phyloP scores from a whole-genome alignment of 257 asterid species.

The Solanum dulcamara region DNA sequence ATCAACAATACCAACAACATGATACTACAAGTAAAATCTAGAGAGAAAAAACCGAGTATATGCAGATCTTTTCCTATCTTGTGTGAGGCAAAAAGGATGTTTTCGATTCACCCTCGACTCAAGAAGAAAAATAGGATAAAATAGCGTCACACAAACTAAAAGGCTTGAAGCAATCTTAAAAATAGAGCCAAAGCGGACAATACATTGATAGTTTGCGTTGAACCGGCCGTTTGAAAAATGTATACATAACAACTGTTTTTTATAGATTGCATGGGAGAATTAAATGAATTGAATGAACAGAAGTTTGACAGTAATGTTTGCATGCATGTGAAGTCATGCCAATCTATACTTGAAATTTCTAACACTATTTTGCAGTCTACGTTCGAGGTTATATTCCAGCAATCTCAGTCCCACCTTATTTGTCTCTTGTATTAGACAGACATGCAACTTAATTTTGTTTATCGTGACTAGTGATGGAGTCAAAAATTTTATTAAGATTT shows the following conservation, averaged over 20 bases:
- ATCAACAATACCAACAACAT: too few species aligned
- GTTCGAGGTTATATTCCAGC: neutral
- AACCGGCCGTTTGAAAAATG: neutral
- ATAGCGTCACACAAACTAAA: too few species aligned
- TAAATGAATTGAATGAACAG: slow-evolving; percentile 15
- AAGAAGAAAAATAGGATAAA: too few species aligned
- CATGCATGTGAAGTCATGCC: slow-evolving; percentile 32
- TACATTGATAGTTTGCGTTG: neutral
- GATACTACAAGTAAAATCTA: neutral
- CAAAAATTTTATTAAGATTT: neutral
- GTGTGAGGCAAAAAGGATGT: neutral
- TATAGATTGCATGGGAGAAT: neutral
- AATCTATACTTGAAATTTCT: slow-evolving; percentile 13
- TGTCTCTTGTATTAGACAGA: neutral
- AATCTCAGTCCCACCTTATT: neutral
- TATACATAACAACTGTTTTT: neutral
- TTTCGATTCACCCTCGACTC: too few species aligned
- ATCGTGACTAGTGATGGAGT: too few species aligned
- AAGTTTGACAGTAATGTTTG: slow-evolving; percentile 2
- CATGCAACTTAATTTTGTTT: neutral
- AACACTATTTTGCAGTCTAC: neutral
- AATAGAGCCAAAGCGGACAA: neutral
- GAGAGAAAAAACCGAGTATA: neutral
- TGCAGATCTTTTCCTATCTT: too few species aligned
- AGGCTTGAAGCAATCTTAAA: too few species aligned